Percentiles rank a stretch among this genome's conserved stretches.
Conservation (phyloP, 228 moss, liverwort and hornwort species). For the Sphagnum fallax region DNA sequence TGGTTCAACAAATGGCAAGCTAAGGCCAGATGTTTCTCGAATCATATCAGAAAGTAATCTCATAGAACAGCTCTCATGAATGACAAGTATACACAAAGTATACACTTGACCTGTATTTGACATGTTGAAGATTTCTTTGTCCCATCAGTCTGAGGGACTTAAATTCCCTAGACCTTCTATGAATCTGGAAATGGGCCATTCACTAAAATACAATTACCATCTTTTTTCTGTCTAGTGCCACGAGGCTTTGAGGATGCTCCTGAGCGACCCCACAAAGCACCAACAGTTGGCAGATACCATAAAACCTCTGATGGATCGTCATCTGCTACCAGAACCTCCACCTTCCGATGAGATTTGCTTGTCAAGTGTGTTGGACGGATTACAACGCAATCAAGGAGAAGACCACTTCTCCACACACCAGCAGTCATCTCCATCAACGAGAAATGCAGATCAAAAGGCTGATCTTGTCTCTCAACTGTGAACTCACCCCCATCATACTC, state of each 20-base stretch:
- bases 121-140: too few species aligned
- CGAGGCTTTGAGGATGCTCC: not conserved
- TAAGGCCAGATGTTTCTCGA: too few species aligned
- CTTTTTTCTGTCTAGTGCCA: not conserved
- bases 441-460: not conserved
- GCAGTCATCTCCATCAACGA: not conserved
- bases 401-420: not conserved
- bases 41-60: too few species aligned
- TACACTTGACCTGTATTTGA: too few species aligned
- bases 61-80: too few species aligned
- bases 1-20: too few species aligned
- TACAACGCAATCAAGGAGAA: not conserved
- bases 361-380: not conserved
- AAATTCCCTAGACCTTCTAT: too few species aligned
- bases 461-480: not conserved
- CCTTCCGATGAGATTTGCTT: not conserved
- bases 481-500: not conserved
- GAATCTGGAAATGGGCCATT: not conserved
- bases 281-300: not conserved
- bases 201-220: not conserved
- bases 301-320: not conserved
- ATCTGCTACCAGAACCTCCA: not conserved
- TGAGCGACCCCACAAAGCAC: not conserved
- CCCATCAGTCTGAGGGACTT: too few species aligned
- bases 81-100: too few species aligned